Evolutionary conservation across 257 asterid genomes (phyloP).

Genomic region (Jasminum sambac): DNA sequence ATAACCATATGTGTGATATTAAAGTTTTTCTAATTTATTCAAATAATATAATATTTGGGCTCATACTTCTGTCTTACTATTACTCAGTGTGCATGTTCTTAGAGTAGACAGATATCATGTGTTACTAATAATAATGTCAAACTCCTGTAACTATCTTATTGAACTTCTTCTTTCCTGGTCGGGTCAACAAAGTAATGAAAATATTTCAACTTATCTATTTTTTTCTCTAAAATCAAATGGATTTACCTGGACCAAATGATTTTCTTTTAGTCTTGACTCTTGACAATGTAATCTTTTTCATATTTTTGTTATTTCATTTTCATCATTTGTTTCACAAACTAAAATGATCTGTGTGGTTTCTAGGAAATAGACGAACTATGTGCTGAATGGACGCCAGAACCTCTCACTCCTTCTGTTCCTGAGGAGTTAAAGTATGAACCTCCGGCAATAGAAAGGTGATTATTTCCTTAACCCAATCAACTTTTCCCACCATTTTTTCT

Average conservation of each 20-base stretch:
- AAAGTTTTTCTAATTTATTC: background rate
- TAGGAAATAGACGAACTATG: conserved; percentile 97
- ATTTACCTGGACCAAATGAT: too few species aligned
- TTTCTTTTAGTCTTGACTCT: too few species aligned
- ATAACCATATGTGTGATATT: background rate
- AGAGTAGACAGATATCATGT: background rate
- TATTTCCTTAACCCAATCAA: background rate
- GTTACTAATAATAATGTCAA: background rate
- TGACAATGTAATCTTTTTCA: conserved; percentile 6
- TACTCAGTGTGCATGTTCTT: background rate
- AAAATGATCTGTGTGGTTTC: conserved; percentile 31
- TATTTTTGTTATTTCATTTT: conserved; percentile 12
- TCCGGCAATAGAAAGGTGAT: conserved; percentile 82
- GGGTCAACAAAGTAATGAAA: too few species aligned
- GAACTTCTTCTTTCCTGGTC: too few species aligned
- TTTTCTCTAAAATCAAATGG: too few species aligned
- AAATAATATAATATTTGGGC: background rate
- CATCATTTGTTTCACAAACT: conserved; percentile 9
- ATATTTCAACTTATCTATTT: too few species aligned
- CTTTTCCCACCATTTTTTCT: conserved; percentile 11
- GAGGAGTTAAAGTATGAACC: conserved; percentile 75
- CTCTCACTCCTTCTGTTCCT: conserved; percentile 70
- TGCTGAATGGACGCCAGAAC: conserved; percentile 93
- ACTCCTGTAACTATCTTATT: background rate
- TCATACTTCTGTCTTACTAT: background rate